Evolutionary conservation across 805 yeast genomes (phyloP).

Genomic region (Candida fluviatilis): DNA sequence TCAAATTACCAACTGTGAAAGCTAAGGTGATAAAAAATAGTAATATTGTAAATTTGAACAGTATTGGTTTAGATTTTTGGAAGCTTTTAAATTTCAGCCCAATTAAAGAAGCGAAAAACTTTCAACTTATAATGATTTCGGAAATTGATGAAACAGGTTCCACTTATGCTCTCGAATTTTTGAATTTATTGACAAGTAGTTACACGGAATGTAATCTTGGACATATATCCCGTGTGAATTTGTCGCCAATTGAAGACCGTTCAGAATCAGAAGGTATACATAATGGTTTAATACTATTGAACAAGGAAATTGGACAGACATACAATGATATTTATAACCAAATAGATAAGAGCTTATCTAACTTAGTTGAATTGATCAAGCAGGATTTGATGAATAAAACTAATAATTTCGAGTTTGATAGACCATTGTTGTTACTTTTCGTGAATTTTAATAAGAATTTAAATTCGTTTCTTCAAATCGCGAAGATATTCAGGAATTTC

Average conservation of each 20-base stretch:
- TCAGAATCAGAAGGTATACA: constrained; percentile 26
- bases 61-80: constrained; percentile 51
- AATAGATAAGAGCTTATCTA: constrained; percentile 23
- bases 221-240: constrained; percentile 25
- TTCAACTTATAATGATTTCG: constrained; percentile 47
- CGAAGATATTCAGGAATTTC: constrained; percentile 46
- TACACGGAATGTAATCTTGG: constrained; percentile 53
- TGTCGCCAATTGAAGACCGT: constrained; percentile 24
- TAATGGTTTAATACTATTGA: constrained; percentile 24
- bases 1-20: constrained; percentile 22
- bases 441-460: constrained; percentile 41
- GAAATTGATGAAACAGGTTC: constrained; percentile 21
- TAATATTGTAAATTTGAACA: constrained; percentile 42
- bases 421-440: constrained; percentile 50
- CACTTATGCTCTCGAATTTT: constrained; percentile 33
- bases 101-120: constrained; percentile 43
- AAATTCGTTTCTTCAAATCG: constrained; percentile 43
- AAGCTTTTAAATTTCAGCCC: constrained; percentile 56
- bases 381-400: constrained; percentile 37
- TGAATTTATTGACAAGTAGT: constrained; percentile 36
- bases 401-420: constrained; percentile 39
- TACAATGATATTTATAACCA: constrained; percentile 27
- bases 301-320: constrained; percentile 15
- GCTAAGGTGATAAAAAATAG: constrained; percentile 30
- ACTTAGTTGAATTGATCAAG: constrained; percentile 34